phyloP scores from a whole-genome alignment of 306 rosid genomes.

The Gynostemma pentaphyllum region DNA sequence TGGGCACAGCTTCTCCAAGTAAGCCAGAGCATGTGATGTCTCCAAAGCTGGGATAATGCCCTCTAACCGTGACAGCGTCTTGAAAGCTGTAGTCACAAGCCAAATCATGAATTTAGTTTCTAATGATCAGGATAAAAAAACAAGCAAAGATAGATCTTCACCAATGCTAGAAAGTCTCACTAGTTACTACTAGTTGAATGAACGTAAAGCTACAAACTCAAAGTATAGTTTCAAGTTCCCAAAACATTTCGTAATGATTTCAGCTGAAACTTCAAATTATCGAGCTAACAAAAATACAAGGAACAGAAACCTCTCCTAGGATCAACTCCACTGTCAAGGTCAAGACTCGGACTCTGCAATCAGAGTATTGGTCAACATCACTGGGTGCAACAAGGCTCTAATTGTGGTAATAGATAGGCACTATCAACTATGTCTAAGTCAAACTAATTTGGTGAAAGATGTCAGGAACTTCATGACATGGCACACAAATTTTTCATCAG shows the following conservation, averaged over 20 bases:
- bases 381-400: background rate
- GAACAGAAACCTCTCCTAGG: background rate
- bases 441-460: background rate
- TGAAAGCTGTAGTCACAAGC: conserved; percentile 48
- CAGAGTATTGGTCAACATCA: background rate
- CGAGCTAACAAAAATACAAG: background rate
- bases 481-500: background rate
- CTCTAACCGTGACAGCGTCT: conserved; percentile 71
- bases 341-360: background rate
- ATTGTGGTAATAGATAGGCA: background rate
- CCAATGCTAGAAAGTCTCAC: background rate
- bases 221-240: background rate
- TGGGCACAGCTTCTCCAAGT: conserved; percentile 73
- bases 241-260: background rate
- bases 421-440: too few relatives aligned
- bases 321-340: background rate
- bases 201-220: background rate
- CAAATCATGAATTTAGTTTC: background rate
- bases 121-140: background rate
- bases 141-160: background rate
- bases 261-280: background rate
- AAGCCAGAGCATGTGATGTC: conserved; percentile 92
- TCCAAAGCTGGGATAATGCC: conserved; percentile 97
- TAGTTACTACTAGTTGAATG: background rate
- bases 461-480: background rate